Evolutionary conservation across 306 rosid genomes (phyloP), one percentile per base, ranked within the genome.

Genomic region (Begonia fuchsioides): DNA sequence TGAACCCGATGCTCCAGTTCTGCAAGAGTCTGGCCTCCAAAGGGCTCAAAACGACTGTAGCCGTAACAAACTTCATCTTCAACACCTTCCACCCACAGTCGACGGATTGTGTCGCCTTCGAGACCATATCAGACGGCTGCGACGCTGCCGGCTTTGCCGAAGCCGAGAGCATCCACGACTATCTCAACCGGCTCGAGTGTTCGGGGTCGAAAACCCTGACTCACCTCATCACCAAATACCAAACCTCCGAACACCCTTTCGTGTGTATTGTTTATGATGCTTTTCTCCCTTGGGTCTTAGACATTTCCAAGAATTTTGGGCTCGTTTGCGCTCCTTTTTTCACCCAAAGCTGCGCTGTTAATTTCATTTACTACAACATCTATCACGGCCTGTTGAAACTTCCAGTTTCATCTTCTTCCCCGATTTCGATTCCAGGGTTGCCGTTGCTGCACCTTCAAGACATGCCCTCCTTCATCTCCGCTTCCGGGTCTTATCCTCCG

Each of bases 1-100:
- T 76, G 39, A 80, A 80, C 18, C 88, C 88, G 0, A 38, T 73
- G 73, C 69, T 72, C 41, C 75, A 80, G 48, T 64, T 80, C 46
- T 59, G 63, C 68, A 76, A 72, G n/a, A 20, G 53, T 0, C 57
- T 0, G 4, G 1, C 11, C 44, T 40, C n/a, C 44, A 10, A 40
- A 10, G 44, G 32, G 32, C 32, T 2, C 32, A 20, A 20, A 20
- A 20, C n/a, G n/a, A n/a, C n/a, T n/a, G n/a, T n/a, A n/a, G n/a
- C n/a, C n/a, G n/a, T n/a, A n/a, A n/a, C n/a, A n/a, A n/a, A n/a
- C n/a, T n/a, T n/a, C n/a, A n/a, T n/a, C n/a, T n/a, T n/a, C n/a
- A n/a, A n/a, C 32, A 20, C 32, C 32, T 20, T 20, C 32, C 3
- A 20, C 32, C 32, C 5, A 3, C 32, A 20, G 5, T 20, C 5